A percentile compares a stretch with the other conserved stretches of the same genome.
Evolutionary conservation across 2,329 filamentous ascomycete species (phyloP).

Genomic region (Gyromitra esculenta): DNA sequence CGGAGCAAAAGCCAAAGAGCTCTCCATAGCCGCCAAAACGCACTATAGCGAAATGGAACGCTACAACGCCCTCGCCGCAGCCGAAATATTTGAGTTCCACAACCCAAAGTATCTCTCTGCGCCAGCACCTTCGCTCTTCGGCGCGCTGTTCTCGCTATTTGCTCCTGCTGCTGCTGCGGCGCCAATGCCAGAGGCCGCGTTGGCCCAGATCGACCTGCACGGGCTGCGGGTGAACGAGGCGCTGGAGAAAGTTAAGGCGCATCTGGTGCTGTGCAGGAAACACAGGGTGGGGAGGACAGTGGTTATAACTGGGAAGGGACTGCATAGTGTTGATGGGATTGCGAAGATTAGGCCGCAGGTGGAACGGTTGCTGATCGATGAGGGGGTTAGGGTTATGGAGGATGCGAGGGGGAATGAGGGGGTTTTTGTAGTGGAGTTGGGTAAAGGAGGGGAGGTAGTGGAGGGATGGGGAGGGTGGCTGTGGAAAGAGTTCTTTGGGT

Average conservation of each 20-base stretch:
- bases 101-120: constrained; percentile 36
- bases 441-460: background rate
- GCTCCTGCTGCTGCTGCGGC: too few relatives aligned
- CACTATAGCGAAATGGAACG: constrained; percentile 6
- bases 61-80: constrained; percentile 44
- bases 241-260: constrained; percentile 30
- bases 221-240: constrained; percentile 51
- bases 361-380: constrained; percentile 26
- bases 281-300: constrained; percentile 33
- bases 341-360: constrained; percentile 52
- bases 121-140: background rate
- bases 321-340: constrained; percentile 47
- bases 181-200: background rate
- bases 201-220: constrained; percentile 47
- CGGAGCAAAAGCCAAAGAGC: constrained; percentile 21
- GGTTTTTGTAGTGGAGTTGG: constrained; percentile 48
- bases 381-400: constrained; percentile 9
- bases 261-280: constrained; percentile 40
- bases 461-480: constrained; percentile 30
- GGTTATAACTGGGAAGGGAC: constrained; percentile 51
- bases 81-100: constrained; percentile 33
- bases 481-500: constrained; percentile 35
- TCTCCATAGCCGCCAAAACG: constrained; percentile 21
- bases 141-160: background rate
- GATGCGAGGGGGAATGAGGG: constrained; percentile 34